Evolutionary conservation across 1,139 yeast species (phyloP), one percentile per base, ranked within the genome.

Genomic region (Candida frijolesensis): DNA sequence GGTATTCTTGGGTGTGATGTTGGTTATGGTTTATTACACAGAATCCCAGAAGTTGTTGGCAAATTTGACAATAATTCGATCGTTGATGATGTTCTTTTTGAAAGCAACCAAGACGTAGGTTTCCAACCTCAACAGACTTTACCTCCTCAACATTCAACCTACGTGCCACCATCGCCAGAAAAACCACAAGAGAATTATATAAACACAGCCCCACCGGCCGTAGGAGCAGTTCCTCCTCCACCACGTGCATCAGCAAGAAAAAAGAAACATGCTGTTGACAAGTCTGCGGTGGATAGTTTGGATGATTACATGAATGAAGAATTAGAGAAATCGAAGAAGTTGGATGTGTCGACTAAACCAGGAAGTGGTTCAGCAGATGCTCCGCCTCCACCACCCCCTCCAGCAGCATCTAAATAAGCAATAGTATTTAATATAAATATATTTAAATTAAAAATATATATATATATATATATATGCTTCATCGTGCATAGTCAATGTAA

Each of bases 1-100:
- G 97, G 97, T 0, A 74, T 91, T 35, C 72, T 94, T 42, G 99
- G 99, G 1, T 92, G 97, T 68, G 96, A 92, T 58, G 96, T 94
- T 10, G 98, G 97, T 0, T 92, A 91, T 62, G 98, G 98, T 0
- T 75, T 88, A 50, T 72, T 94, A 48, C 98, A 94, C 64, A 76
- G 96, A 56, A 71, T 94, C 15, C 97, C 97, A 1, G 87, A 83
- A 52, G 85, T 82, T 6, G 67, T 78, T 8, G 86, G 85, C 0
- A 79, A 80, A 57, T 79, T 74, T 52, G 75, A 67, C 12, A 57
- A 52, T 18, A 61, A 62, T 19, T 65, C 68, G 15, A 56, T 71
- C 14, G 62, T 65, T 16, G 78, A 73, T 38, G 80, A 76, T 60
- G 64, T 73, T 10, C 58, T 76, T 44, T 76, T 72, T 55, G 78